phyloP scores from a whole-genome alignment of 1,284 basidiomycete species.

The Ganoderma meredithae region DNA sequence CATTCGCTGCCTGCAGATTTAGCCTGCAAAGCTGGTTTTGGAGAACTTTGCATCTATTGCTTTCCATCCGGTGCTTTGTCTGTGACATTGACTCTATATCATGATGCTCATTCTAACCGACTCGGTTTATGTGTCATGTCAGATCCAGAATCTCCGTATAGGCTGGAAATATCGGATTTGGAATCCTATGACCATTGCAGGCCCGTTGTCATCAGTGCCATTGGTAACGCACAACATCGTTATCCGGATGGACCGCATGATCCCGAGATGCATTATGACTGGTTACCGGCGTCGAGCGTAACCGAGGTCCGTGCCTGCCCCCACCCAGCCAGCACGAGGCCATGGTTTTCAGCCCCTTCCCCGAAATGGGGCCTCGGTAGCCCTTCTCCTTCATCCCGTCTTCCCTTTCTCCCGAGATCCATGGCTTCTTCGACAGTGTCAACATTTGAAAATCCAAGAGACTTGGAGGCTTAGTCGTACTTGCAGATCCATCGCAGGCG shows the following conservation, averaged over 20 bases:
- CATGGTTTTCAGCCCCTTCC: background rate
- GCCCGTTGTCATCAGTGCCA: background rate
- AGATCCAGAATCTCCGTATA: background rate
- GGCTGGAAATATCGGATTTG: background rate
- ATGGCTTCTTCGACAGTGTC: too few relatives aligned
- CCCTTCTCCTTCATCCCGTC: background rate
- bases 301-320: background rate
- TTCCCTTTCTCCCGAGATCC: background rate
- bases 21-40: background rate
- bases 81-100: background rate
- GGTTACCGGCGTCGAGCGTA: background rate
- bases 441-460: too few relatives aligned
- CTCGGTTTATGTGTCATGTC: background rate
- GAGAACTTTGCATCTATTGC: background rate
- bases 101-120: background rate
- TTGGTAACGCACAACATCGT: background rate
- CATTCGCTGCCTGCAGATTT: background rate
- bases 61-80: background rate
- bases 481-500: background rate
- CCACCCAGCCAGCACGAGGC: background rate
- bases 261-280: background rate
- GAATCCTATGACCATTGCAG: background rate
- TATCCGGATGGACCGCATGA: background rate
- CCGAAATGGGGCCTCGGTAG: background rate
- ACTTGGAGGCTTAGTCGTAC: too few relatives aligned